Evolutionary conservation across 768 basidiomycete genomes (phyloP).

Genomic region (Termitomyces heimii): DNA sequence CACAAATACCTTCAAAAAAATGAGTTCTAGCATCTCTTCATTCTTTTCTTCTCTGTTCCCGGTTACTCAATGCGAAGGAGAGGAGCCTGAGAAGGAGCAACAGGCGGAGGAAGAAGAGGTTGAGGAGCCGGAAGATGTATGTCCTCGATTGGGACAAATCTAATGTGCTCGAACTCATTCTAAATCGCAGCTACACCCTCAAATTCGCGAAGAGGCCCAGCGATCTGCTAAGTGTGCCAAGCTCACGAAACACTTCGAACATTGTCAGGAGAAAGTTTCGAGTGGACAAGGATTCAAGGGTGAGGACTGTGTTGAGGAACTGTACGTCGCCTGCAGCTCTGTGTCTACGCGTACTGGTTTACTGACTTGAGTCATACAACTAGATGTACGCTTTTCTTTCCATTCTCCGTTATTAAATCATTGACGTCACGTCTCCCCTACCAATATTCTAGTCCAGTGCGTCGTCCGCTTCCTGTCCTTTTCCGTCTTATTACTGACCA

Average conservation of each 20-base stretch:
- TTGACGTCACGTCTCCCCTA: conserved; percentile 7
- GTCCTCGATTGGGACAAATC: conserved; percentile 22
- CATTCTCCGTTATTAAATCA: background rate
- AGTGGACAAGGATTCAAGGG: conserved; percentile 80
- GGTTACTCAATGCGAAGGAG: conserved; percentile 37
- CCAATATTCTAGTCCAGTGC: conserved; percentile 51
- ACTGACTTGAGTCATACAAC: conserved; percentile 5
- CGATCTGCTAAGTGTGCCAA: conserved; percentile 58
- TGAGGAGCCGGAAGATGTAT: conserved; percentile 81
- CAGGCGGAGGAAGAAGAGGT: conserved; percentile 42
- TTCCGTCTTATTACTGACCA: conserved; percentile 2
- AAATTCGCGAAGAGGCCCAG: conserved; percentile 72
- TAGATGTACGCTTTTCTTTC: conserved; percentile 26
- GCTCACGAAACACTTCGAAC: conserved; percentile 77
- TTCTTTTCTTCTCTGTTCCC: conserved; percentile 44
- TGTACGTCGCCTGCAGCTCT: conserved; percentile 45
- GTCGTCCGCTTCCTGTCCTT: background rate
- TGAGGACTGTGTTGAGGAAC: conserved; percentile 91
- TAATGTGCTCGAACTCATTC: background rate
- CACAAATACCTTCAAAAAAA: conserved; percentile 13
- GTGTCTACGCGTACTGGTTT: conserved; percentile 6
- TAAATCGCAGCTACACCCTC: conserved; percentile 53
- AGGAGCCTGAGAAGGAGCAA: conserved; percentile 44
- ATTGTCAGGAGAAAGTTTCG: conserved; percentile 85
- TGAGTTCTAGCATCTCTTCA: conserved; percentile 33